Conservation (phyloP, 2,329 filamentous ascomycete species). For the Myriosclerotinia duriaeana region DNA sequence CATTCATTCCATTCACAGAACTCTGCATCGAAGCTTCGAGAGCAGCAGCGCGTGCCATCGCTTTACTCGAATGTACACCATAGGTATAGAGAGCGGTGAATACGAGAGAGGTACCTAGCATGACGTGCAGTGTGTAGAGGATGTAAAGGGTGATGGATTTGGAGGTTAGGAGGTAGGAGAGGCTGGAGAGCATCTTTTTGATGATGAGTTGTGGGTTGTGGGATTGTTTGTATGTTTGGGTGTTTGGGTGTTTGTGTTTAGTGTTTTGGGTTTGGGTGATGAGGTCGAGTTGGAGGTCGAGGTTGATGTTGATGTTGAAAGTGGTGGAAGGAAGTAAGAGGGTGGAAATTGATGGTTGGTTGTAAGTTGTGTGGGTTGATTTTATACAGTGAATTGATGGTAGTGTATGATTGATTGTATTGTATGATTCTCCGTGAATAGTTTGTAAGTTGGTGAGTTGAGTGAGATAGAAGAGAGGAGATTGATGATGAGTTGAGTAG, state of each 20-base stretch:
- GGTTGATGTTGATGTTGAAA: not conserved
- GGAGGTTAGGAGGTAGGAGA: constrained; percentile 22
- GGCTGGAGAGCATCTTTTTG: constrained; percentile 15
- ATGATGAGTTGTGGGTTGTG: not conserved
- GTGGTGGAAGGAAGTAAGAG: not conserved
- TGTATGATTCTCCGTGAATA: not conserved
- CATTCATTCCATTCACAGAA: not conserved
- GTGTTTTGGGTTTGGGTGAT: not conserved
- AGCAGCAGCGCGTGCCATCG: constrained; percentile 11
- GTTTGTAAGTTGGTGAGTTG: not conserved
- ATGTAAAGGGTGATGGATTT: constrained; percentile 22
- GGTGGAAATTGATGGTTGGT: no score
- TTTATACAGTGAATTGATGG: not conserved
- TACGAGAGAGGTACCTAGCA: constrained; percentile 22
- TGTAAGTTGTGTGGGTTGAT: not conserved
- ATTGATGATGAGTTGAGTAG: not conserved
- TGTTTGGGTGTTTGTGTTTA: no score
- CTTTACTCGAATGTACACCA: constrained; percentile 19
- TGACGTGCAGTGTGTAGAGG: constrained; percentile 21
- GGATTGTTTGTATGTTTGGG: not conserved
- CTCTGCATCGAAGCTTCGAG: constrained; percentile 3
- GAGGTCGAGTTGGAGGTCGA: not conserved
- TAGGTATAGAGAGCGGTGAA: constrained; percentile 21
- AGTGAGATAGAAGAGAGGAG: not conserved
- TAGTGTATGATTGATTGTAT: constrained; percentile 17